Conservation (phyloP, 208 protist species). For the Leishmania guyanensis region DNA sequence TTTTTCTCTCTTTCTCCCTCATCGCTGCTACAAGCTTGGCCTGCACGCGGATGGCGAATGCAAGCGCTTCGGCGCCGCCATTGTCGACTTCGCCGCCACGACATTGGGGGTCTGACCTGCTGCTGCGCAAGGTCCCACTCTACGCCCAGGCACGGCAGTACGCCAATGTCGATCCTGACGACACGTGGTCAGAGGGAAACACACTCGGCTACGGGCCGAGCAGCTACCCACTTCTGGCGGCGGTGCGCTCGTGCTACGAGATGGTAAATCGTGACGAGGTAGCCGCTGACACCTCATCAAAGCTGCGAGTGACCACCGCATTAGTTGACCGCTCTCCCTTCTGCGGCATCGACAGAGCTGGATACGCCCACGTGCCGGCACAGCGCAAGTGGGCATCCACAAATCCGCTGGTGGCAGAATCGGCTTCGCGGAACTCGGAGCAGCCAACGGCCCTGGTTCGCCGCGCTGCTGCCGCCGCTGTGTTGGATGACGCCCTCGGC, state of each 20-base stretch:
- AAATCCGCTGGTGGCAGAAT: not conserved
- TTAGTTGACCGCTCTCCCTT: constrained; percentile 26
- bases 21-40: not conserved
- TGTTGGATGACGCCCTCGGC: constrained; percentile 26
- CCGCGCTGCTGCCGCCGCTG: constrained; percentile 13
- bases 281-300: not conserved
- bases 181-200: constrained; percentile 57
- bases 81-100: constrained; percentile 3
- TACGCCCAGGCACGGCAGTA: constrained; percentile 46
- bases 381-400: constrained; percentile 25
- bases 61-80: not conserved
- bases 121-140: constrained; percentile 63
- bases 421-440: not conserved
- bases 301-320: not conserved
- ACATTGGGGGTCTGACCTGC: constrained; percentile 44
- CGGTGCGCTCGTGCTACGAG: constrained; percentile 24
- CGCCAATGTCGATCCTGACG: constrained; percentile 27
- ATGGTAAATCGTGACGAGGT: constrained; percentile 5
- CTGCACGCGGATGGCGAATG: constrained; percentile 1
- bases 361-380: constrained; percentile 20
- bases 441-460: constrained; percentile 6
- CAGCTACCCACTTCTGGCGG: constrained; percentile 48
- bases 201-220: constrained; percentile 54
- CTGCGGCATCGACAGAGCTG: constrained; percentile 25
- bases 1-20: not conserved